A percentile compares a stretch with the other conserved stretches of the same genome.
Conservation (phyloP, 1,139 yeast species). For the Spencermartinsiella ligniputridi region DNA sequence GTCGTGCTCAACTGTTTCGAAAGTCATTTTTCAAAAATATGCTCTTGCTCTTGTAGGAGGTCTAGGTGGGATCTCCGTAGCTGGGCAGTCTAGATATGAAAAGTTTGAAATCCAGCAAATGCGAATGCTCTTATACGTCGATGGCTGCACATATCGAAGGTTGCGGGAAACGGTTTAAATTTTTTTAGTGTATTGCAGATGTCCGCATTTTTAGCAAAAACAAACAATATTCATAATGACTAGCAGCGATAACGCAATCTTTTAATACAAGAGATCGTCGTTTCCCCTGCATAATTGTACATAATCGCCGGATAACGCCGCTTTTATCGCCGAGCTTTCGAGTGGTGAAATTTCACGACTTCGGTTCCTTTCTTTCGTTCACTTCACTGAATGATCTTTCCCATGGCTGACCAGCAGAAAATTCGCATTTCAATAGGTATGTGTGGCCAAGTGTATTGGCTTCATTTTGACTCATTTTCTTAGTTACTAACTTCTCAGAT, state of each 20-base stretch:
- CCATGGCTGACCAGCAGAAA: conserved; percentile 2
- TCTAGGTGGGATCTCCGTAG: too few species aligned
- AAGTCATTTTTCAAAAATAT: background rate
- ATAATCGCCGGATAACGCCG: background rate
- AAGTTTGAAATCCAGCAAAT: background rate
- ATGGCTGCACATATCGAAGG: background rate
- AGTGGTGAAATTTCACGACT: background rate
- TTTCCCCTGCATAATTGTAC: background rate
- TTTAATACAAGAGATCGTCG: background rate
- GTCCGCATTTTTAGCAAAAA: background rate
- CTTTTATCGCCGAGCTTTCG: background rate
- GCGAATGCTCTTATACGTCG: conserved; percentile 1
- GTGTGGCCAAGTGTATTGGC: background rate
- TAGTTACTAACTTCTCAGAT: conserved; percentile 5
- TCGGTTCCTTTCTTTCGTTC: background rate
- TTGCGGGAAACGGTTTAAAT: background rate
- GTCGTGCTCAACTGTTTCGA: background rate
- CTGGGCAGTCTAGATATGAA: too few species aligned
- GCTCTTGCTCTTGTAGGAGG: too few species aligned
- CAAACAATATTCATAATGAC: background rate
- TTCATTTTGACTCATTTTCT: background rate
- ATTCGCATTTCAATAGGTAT: conserved; percentile 6
- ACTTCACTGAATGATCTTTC: background rate
- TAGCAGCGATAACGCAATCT: conserved; percentile 1
- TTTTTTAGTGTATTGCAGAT: background rate